Evolutionary conservation across 306 rosid genomes (phyloP).

Genomic region (Cyclanthera cordifolia): DNA sequence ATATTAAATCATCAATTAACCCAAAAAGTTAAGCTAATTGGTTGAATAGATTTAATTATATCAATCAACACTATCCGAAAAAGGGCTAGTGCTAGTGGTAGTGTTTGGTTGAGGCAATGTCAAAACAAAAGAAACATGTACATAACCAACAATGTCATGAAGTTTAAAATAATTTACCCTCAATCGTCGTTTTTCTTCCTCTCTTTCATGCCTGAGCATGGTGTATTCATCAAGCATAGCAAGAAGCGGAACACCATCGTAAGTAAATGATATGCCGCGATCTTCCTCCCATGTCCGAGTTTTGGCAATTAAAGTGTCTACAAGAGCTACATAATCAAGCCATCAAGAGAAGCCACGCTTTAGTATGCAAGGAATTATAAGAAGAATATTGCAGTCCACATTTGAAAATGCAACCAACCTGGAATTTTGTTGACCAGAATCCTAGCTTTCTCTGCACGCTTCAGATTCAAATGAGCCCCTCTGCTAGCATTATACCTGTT

Average conservation of each 20-base stretch:
- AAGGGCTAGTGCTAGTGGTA: no score
- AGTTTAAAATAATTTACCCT: slow-evolving; percentile 35
- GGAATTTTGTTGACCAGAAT: slow-evolving; percentile 93
- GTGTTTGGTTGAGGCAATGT: not conserved
- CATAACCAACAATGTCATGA: not conserved
- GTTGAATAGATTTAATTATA: no score
- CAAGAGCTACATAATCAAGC: slow-evolving; percentile 56
- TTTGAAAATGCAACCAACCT: slow-evolving; percentile 26
- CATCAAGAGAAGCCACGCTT: slow-evolving; percentile 10
- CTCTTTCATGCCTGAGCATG: slow-evolving; percentile 95
- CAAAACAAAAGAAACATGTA: not conserved
- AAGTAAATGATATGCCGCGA: slow-evolving; percentile 57
- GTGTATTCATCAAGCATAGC: slow-evolving; percentile 99
- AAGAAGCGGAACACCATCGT: slow-evolving; percentile 93
- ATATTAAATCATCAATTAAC: no score
- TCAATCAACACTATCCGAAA: no score
- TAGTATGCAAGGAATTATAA: not conserved
- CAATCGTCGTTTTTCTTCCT: slow-evolving; percentile 89
- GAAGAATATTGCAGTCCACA: not conserved
- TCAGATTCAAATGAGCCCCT: slow-evolving; percentile 98
- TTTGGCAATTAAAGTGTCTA: slow-evolving; percentile 82
- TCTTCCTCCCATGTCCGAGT: slow-evolving; percentile 97
- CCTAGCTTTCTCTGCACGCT: slow-evolving; percentile 97
- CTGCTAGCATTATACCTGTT: slow-evolving; percentile 98
- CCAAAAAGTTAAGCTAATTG: no score